These are phyloP conservation scores for Microbotryomycetes sp. DNA, from an alignment of 1,284 basidiomycete genomes.

Conservation along the genomic window DNA sequence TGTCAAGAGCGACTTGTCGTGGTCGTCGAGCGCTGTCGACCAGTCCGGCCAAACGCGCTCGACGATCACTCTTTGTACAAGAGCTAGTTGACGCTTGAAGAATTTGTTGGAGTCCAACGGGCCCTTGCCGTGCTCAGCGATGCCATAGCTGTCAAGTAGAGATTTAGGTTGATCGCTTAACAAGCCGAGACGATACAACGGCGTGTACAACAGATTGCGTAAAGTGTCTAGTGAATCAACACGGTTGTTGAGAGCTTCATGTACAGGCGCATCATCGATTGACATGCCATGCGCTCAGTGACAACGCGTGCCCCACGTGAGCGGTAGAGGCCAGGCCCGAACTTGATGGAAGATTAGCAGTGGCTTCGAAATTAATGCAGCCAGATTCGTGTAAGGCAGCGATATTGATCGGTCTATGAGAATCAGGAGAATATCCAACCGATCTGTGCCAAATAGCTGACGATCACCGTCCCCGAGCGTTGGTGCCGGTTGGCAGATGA, in stretches of 20 bases:
- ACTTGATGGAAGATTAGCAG: no score
- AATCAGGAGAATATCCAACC: no score
- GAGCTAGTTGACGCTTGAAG: slow-evolving; percentile 40
- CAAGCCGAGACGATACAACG: slow-evolving; percentile 54
- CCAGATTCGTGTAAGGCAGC: no score
- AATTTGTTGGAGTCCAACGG: slow-evolving; percentile 49
- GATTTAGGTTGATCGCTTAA: slow-evolving; percentile 45
- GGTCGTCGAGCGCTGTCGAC: slow-evolving; percentile 53
- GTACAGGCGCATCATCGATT: neutral
- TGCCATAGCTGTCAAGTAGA: slow-evolving; percentile 44
- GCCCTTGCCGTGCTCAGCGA: slow-evolving; percentile 40
- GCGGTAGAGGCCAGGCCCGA: no score
- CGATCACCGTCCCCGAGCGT: no score
- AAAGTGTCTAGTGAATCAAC: slow-evolving; percentile 38
- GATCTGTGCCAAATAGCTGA: no score
- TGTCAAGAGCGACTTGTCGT: slow-evolving; percentile 49
- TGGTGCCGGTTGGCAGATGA: no score
- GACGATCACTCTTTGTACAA: slow-evolving; percentile 58
- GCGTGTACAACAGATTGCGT: slow-evolving; percentile 53
- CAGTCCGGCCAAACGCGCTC: slow-evolving; percentile 62
- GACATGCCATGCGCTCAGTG: no score
- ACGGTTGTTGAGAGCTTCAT: neutral
- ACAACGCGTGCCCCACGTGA: no score
- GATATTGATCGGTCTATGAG: no score
- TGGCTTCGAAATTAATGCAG: no score